Evolutionary conservation across 1,284 basidiomycete species (phyloP), one percentile per base, ranked within the genome.

Genomic region (Ganoderma multipileum): DNA sequence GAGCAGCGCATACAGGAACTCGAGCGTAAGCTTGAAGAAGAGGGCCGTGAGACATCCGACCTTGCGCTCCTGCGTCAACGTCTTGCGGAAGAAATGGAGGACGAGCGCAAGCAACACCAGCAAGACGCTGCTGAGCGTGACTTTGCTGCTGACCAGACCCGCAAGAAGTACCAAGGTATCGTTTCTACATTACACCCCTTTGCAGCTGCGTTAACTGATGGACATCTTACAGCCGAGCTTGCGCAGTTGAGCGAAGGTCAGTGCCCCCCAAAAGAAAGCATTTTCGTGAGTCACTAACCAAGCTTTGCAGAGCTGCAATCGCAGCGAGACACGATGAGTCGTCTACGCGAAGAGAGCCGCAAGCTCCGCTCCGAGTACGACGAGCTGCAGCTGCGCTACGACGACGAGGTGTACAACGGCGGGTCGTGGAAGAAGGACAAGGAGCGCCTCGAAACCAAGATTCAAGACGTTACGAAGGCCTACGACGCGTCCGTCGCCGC

Each of bases 401-500:
- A 95, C 69, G 91, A 94, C 72, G 93, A 95, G 74, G 85, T 91
- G 0, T 93, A 92, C 78, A 92, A 87, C 68, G 90, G 90, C 58
- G 87, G 90, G 12, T 88, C 91, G 3, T 95, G 94, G 93, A 93
- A 92, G 83, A 92, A 93, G 73, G 94, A 95, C 80, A 94, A 90
- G 77, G 94, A 95, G 70, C 89, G 93, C 12, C 82, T 95, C 77
- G 93, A 96, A 70, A 91, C 88, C 55, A 95, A 95, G 84, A 93
- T 95, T 63, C 79, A 79, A 11, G 93, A 95, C 76, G 77, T 95
- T 66, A 91, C 87, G 20, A 90, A 89, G 65, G 94, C 92, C 0
- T 95, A 93, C 77, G 91, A 95, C 70, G 85, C 91, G 0, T 92
- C 94, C 1, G 86, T 87, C 2, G 85, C 86, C 36, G 90, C 87